A percentile compares a stretch with the other conserved stretches of the same genome.
Conservation (phyloP, 2,329 filamentous ascomycete species). For the Alternaria rosae region DNA sequence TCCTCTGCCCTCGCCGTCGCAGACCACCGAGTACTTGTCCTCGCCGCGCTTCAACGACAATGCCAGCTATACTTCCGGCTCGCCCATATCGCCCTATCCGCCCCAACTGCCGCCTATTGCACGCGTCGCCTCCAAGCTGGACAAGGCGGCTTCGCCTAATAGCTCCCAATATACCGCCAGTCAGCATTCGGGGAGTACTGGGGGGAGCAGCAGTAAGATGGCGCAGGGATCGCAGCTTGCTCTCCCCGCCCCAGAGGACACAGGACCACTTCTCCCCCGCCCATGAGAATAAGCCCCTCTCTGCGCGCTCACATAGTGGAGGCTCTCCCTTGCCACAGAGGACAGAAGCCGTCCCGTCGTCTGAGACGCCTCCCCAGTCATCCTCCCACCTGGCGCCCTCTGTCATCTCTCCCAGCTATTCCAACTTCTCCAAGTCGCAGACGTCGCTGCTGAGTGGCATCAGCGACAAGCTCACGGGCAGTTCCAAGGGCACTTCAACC, state of each 20-base stretch:
- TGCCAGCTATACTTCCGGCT: conserved; percentile 38
- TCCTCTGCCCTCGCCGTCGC: conserved; percentile 39
- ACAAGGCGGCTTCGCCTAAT: conserved; percentile 24
- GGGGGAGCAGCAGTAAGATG: conserved; percentile 10
- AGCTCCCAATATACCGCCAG: conserved; percentile 20
- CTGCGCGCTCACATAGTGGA: conserved; percentile 25
- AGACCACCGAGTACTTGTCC: conserved; percentile 37
- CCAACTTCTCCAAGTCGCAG: conserved; percentile 42
- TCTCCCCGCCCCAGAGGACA: conserved; percentile 28
- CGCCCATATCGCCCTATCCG: conserved; percentile 49
- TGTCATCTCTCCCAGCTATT: conserved; percentile 34
- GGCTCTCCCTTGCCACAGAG: conserved; percentile 37
- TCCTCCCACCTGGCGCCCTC: conserved; percentile 33
- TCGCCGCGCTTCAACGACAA: conserved; percentile 43
- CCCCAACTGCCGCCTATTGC: conserved; percentile 51
- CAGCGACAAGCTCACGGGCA: conserved; percentile 40
- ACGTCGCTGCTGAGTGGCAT: conserved; percentile 43
- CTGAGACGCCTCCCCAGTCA: conserved; percentile 27
- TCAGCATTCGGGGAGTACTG: conserved; percentile 18
- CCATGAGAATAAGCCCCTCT: conserved; percentile 28
- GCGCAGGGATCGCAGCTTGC: conserved; percentile 24
- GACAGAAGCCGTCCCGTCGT: conserved; percentile 21
- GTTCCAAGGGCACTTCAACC: conserved; percentile 28
- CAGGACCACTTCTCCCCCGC: conserved; percentile 28
- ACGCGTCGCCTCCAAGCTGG: conserved; percentile 47